phyloP scores from a whole-genome alignment of 306 rosid species.

The Luffa acutangula region DNA sequence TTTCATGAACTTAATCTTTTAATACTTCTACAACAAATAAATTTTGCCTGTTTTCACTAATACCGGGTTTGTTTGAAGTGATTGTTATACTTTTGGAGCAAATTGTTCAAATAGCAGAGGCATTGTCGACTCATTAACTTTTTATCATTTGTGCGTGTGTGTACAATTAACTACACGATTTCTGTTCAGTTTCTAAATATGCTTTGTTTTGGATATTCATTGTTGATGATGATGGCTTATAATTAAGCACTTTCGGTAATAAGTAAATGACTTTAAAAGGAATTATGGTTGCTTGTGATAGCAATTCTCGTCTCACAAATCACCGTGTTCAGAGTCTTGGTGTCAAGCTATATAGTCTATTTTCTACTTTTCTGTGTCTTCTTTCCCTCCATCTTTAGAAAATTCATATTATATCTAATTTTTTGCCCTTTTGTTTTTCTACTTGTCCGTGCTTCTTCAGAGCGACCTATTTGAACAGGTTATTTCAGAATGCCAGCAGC shows the following conservation, averaged over 20 bases:
- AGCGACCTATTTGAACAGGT: slow-evolving; percentile 37
- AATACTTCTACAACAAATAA: neutral
- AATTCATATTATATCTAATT: neutral
- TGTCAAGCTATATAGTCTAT: neutral
- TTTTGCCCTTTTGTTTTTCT: neutral
- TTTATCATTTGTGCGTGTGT: neutral
- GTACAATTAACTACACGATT: neutral
- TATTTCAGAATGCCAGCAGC: slow-evolving; percentile 37
- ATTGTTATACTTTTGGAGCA: neutral
- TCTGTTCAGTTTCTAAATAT: neutral
- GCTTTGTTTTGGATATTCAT: neutral
- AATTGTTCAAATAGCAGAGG: neutral
- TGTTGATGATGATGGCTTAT: neutral
- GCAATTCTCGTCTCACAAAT: neutral
- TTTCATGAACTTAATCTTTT: neutral
- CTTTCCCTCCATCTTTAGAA: neutral
- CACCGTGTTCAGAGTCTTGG: neutral
- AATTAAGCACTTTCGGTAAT: neutral
- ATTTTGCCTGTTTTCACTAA: neutral
- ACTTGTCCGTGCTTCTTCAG: slow-evolving; percentile 17
- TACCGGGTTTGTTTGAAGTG: neutral
- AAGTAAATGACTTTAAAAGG: neutral
- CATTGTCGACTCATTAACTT: neutral
- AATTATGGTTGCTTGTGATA: neutral
- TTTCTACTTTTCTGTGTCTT: neutral